These are phyloP conservation scores for Arabidopsis hybrid DNA, from an alignment of 441 rosid genomes.

Conservation along the genomic window DNA sequence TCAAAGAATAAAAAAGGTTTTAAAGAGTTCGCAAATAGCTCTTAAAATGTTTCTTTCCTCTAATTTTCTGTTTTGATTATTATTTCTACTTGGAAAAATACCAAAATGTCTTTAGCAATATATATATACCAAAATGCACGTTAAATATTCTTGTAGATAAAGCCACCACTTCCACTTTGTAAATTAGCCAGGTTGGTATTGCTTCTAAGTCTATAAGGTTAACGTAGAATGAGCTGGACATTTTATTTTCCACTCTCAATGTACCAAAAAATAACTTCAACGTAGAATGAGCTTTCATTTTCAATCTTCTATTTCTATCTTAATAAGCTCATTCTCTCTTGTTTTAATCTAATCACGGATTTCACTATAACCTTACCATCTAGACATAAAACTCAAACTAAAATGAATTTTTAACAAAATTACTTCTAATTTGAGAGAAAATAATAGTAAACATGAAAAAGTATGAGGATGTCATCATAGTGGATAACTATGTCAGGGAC, in stretches of 20 bases:
- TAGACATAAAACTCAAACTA: background rate
- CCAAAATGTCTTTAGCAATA: background rate
- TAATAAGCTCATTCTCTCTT: no score
- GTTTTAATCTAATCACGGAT: no score
- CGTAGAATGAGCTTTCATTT: no score
- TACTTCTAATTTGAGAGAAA: constrained; percentile 1
- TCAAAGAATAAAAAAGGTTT: background rate
- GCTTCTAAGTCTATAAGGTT: constrained; percentile 25
- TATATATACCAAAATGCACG: background rate
- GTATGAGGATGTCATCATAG: constrained; percentile 28
- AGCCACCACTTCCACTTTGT: constrained; percentile 12
- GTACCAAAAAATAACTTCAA: no score
- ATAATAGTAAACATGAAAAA: background rate
- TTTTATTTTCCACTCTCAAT: no score
- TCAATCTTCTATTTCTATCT: no score
- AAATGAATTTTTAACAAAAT: background rate
- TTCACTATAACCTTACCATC: no score
- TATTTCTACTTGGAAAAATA: background rate
- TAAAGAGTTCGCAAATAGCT: background rate
- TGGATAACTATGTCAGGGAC: constrained; percentile 40
- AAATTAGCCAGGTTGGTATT: constrained; percentile 29
- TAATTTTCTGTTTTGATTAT: background rate
- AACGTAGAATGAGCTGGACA: no score
- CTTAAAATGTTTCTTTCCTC: background rate
- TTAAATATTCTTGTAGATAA: constrained; percentile 24